Evolutionary conservation across 2,329 filamentous ascomycete genomes (phyloP), one percentile per base, ranked within the genome.

Genomic region (Penicillium sp.): DNA sequence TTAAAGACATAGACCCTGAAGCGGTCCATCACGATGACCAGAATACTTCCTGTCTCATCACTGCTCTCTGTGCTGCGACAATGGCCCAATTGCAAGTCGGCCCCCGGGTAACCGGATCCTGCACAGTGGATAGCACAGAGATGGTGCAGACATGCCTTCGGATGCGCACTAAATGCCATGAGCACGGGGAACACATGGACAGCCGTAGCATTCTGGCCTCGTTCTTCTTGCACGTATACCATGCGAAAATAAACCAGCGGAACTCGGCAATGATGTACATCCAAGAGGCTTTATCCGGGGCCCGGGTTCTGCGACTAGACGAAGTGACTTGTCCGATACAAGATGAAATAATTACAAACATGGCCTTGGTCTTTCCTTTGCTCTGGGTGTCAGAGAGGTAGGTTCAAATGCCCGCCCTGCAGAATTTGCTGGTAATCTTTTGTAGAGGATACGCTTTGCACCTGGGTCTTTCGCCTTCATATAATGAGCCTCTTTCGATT

Each of bases 301-400:
- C 66, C 10, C 56, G 57, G 27, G 43, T 66, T 6, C 34, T 71
- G 47, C 50, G 57, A 9, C 27, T 71, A 39, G 61, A 69, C 58
- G 54, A 56, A 5, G 43, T 34, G 9, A 48, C 5, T 3, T 16
- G 31, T 4, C 16, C 43, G 4, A 24, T 10, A n/a, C 34, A 43
- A 43, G 50, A 54, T 24, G 58, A 55, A 36, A 34, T 69, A 4
- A 54, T 70, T 44, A 49, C 55, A n/a, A 70, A 71, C 43, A 39
- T 47, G 11, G 59, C 61, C 9, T 58, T 70, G 31, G 36, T 71
- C 3, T 68, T 71, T 36, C 57, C 63, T 2, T 43, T 71, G 9
- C 53, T 70, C 0, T 71, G 67, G 68, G 59, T 71, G 31, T 68
- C 68, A 9, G 67, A 71, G 49, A 66, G 67, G 67, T 69, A 57